Evolutionary conservation across 2,329 filamentous ascomycete species (phyloP), one percentile per base, ranked within the genome.

Genomic region (Cladophialophora immunda): DNA sequence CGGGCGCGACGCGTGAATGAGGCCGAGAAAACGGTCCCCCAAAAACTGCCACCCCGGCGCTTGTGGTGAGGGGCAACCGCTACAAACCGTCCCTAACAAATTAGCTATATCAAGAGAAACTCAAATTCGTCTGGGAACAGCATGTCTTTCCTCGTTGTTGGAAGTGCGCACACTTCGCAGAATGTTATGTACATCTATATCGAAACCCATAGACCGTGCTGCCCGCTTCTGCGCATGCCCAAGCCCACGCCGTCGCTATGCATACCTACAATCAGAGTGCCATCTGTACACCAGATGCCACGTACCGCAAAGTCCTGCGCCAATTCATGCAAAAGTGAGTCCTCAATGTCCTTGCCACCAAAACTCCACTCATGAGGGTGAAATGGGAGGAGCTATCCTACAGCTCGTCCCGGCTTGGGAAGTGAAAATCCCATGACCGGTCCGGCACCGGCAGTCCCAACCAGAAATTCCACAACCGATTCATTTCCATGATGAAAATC

Each of bases 401-500:
- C 66, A 84, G 73, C 70, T 85, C 82, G 70, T 82, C 79, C 47
- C 76, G 71, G 45, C 66, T 75, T n/a, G 83, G 83, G 25, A 80
- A 74, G 60, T 78, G 75, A 27, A 87, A 76, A 72, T 82, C 81
- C 88, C 88, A 90, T 22, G 78, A 81, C 53, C 87, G 80, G 22
- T 84, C 83, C 29, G 82, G 81, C 3, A 89, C 83, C 15, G 86
- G 85, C 65, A 87, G 76, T n/a, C 89, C 89, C 47, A 90, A 77
- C 84, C 87, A 91, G 75, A 81, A 89, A 61, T 85, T 82, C 81
- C 86, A 90, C 30, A 87, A 71, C 45, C 88, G 82, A 29, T 78
- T 79, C 6, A 82, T 64, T 75, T 91, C 89, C 4, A 84, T 76
- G 29, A 85, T 71, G 17, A 82, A 68, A 52, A 91, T 87, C 60